Base-by-base conservation (phyloP, 305 asterid genomes). In the Fraxinus nigra region DNA sequence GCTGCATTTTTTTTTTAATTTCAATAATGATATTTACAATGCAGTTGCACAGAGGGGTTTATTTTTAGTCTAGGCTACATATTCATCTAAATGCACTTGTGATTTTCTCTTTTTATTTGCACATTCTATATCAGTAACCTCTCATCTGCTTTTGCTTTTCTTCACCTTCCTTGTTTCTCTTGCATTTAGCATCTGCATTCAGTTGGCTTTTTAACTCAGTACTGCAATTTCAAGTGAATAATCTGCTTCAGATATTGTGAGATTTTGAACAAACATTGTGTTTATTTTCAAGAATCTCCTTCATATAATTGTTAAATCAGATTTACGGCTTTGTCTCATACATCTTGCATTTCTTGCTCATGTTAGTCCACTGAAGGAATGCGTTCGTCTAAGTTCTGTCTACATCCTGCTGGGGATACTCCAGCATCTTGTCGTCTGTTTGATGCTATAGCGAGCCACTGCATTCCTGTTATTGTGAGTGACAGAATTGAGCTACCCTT, bases 401-500 rank as follows among this genome's bases (percentile, higher is more conserved):
- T 95, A 77, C 87, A 95, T 76, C 97, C 97, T 7, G 98, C 98
- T 3, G 98, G 98, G 0, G 98, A 95, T 88, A 95, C 98, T 3
- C 98, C 98, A 26, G 93, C 98, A 78, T 95, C 98, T 37, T 93
- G 98, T 78, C 98, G 98, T 43, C 92, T 95, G 40, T 95, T 93
- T 59, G 98, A 95, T 86, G 97, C 98, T 14, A 92, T 95, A 7
- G 97, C 92, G 37, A 95, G 95, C 88, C 98, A 95, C 87, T 95
- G 98, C 61, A 89, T 95, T 80, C 98, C 98, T 22, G 97, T 95
- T 9, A 91, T 95, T 75, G 93, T 95, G 80, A 95, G 98, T 51
- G 94, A 95, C 89, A 90, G 87, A 85, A 87, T 95, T 7, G 98
- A 95, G 92, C 93, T 95, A 51, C 98, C 98, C 2, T 95, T 80